A percentile compares a stretch with the other conserved stretches of the same genome.
These are phyloP conservation scores for Xylaria nigripes DNA, from an alignment of 495 filamentous ascomycete species.

Conservation along the genomic window DNA sequence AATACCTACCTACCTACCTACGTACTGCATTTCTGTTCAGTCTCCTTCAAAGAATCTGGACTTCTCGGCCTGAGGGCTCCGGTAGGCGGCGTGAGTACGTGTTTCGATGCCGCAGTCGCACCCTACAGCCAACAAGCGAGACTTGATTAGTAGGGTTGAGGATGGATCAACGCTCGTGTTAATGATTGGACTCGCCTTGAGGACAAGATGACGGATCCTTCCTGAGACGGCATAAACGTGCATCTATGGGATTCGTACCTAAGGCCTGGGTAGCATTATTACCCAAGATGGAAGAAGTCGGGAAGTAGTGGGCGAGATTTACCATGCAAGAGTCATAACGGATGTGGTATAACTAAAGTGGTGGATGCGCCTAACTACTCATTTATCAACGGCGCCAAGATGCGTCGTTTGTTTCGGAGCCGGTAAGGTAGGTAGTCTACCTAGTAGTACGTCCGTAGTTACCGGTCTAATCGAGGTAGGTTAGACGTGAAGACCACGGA, in stretches of 20 bases:
- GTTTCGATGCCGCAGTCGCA: neutral
- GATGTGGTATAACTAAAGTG: too few relatives aligned
- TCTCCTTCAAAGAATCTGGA: too few relatives aligned
- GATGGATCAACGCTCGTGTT: neutral
- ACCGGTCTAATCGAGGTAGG: too few relatives aligned
- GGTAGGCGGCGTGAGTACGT: neutral
- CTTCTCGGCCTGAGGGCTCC: too few relatives aligned
- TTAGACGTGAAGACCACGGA: too few relatives aligned
- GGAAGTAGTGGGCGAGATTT: neutral
- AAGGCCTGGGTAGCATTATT: neutral
- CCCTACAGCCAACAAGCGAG: neutral
- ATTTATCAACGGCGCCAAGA: conserved; percentile 1
- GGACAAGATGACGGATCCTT: conserved; percentile 12
- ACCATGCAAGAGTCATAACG: conserved; percentile 1
- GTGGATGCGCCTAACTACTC: neutral
- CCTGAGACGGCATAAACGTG: conserved; percentile 3
- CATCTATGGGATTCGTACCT: neutral
- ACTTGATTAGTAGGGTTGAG: neutral
- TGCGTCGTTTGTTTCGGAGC: conserved; percentile 1
- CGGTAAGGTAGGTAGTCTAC: neutral
- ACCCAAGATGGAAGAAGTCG: neutral
- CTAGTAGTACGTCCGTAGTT: neutral
- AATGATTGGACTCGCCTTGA: conserved; percentile 6
- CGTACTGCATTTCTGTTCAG: neutral
- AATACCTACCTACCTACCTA: too few relatives aligned